Base-by-base conservation (phyloP, 495 filamentous ascomycete species). In the Talaromyces adpressus region DNA sequence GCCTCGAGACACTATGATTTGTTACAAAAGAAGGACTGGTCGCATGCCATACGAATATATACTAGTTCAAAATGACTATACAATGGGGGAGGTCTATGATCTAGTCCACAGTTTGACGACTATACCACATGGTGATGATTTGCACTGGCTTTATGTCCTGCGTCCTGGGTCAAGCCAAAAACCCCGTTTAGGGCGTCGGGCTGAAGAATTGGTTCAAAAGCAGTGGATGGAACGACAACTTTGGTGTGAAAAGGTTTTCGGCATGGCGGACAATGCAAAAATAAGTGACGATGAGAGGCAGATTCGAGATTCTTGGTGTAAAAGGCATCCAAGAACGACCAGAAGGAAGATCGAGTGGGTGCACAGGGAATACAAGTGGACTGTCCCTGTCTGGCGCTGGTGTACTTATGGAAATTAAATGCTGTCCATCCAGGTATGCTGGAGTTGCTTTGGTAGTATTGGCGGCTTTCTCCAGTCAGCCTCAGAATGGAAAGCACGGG, bases 171-270 rank as follows among this genome's bases (percentile, higher is more conserved):
- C 8, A 4, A 8, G 1, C n/a, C 4, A 22, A 4, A 54, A 25
- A 9, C 20, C 52, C 20, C 4, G 4, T 54, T 54, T 54, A 6
- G 52, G 52, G 8, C 22, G 11, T 25, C 6, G n/a, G 20, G 16
- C 52, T 27, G 52, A 54, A 7, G 4, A 23, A 25, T 54, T 54
- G 52, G 52, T 54, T 20, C 52, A 54, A 54, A 4, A 7, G 52
- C 1, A 4, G 52, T 54, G 52, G 52, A 9, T 23, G 5, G 20
- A 54, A 16, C 52, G 52, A 20, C n/a, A 27, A 29, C 20, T 54
- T 54, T 54, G 52, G 52, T 54, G 8, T 54, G 25, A 54, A 54
- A 54, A 54, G 4, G n/a, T n/a, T 54, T 54, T 54, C 4, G 52
- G 52, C 52, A 54, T 54, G 52, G 20, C 20, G 20, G 52, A 54